phyloP scores from a whole-genome alignment of 345 rosid genomes.

The Erodium maritimum region DNA sequence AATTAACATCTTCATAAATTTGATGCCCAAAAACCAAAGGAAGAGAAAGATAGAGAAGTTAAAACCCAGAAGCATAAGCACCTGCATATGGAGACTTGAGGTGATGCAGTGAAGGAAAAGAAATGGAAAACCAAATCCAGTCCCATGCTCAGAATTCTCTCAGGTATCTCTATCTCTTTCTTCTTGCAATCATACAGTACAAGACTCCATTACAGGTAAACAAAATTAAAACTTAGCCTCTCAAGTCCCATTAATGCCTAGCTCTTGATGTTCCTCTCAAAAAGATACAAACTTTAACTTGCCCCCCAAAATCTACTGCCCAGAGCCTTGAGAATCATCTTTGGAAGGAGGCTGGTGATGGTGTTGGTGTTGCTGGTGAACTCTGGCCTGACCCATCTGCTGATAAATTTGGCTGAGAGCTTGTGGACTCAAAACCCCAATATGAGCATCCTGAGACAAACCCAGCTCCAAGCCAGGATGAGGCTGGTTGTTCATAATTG shows the following conservation, averaged over 20 bases:
- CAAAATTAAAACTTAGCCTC: constrained; percentile 3
- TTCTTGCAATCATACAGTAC: constrained; percentile 42
- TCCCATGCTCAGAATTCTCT: constrained; percentile 25
- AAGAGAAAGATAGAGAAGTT: constrained; percentile 6
- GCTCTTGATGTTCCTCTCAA: constrained; percentile 16
- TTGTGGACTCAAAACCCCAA: constrained; percentile 68
- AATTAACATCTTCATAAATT: constrained; percentile 8
- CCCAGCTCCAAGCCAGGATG: constrained; percentile 93
- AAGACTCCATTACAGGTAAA: constrained; percentile 18
- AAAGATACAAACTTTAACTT: constrained; percentile 1
- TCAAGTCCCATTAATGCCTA: constrained; percentile 19
- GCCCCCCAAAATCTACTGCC: constrained; percentile 27
- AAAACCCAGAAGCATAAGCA: constrained; percentile 11
- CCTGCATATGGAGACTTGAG: constrained; percentile 34
- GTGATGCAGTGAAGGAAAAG: constrained; percentile 22
- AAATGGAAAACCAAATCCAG: constrained; percentile 34
- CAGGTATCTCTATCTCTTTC: constrained; percentile 22
- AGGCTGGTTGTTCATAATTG: constrained; percentile 46
- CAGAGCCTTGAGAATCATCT: constrained; percentile 90
- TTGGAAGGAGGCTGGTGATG: constrained; percentile 38
- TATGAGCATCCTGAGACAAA: constrained; percentile 80
- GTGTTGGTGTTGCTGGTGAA: constrained; percentile 38
- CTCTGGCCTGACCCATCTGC: constrained; percentile 66
- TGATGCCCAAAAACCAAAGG: neutral
- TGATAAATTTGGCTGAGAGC: constrained; percentile 78